These are phyloP conservation scores for Fusarium phyllophilum DNA, from an alignment of 2,329 filamentous ascomycete species.

Conservation along the genomic window DNA sequence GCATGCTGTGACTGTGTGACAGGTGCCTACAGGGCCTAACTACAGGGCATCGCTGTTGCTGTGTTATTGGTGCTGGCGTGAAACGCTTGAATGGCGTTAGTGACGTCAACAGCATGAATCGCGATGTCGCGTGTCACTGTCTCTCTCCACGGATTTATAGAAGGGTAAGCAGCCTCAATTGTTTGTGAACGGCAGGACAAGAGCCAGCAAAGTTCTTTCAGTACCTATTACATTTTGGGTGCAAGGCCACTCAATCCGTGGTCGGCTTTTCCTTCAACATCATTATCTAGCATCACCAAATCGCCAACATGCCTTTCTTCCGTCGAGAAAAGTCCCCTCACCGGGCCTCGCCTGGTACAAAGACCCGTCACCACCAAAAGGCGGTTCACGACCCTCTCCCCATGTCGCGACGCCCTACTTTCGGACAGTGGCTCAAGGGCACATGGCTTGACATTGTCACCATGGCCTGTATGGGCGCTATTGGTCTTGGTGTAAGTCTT, in stretches of 20 bases:
- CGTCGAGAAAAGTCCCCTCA: constrained; percentile 28
- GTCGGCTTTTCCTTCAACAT: constrained; percentile 1
- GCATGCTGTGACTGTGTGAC: neutral
- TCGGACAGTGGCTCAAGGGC: constrained; percentile 76
- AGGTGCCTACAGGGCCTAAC: neutral
- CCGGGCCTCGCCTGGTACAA: constrained; percentile 8
- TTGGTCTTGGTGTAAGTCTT: constrained; percentile 71
- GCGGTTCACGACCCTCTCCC: constrained; percentile 26
- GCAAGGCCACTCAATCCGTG: neutral
- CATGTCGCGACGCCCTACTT: constrained; percentile 65
- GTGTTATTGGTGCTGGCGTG: neutral
- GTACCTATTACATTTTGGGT: neutral
- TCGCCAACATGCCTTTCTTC: constrained; percentile 30
- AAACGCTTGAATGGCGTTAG: constrained; percentile 12
- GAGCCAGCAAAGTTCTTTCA: constrained; percentile 7
- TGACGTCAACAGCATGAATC: constrained; percentile 28
- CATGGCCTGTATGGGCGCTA: constrained; percentile 71
- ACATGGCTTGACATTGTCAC: constrained; percentile 75
- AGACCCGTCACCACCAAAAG: constrained; percentile 7
- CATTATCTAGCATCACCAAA: neutral
- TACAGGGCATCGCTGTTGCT: neutral
- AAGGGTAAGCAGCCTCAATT: neutral
- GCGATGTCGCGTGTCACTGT: neutral
- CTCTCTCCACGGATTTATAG: constrained; percentile 23
- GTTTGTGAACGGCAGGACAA: neutral